These are phyloP conservation scores for Beauveria sp. DNA, from an alignment of 2,329 filamentous ascomycete species.

Conservation along the genomic window DNA sequence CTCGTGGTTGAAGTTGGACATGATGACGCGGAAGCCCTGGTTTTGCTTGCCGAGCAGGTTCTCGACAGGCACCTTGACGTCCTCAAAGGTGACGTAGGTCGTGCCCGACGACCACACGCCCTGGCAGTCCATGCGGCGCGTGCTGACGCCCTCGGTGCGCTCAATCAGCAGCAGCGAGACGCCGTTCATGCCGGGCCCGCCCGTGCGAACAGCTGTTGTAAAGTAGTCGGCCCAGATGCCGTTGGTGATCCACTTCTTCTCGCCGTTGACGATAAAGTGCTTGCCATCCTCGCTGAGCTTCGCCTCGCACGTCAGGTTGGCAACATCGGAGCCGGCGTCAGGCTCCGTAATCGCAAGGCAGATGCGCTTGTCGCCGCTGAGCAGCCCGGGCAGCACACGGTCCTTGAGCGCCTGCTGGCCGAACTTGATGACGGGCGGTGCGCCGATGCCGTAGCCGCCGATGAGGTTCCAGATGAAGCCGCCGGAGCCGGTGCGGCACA, in stretches of 20 bases:
- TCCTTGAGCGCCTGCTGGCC: slow-evolving; percentile 79
- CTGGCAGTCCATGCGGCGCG: slow-evolving; percentile 95
- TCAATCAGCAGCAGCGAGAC: slow-evolving; percentile 88
- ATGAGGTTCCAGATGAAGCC: slow-evolving; percentile 96
- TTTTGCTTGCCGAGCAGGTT: slow-evolving; percentile 97
- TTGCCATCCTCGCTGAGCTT: slow-evolving; percentile 93
- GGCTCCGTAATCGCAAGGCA: slow-evolving; percentile 96
- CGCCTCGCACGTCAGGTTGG: slow-evolving; percentile 90
- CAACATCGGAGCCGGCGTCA: slow-evolving; percentile 90
- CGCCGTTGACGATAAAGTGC: slow-evolving; percentile 98
- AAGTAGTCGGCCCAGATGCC: slow-evolving; percentile 97
- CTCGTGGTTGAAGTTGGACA: slow-evolving; percentile 99
- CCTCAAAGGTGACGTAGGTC: slow-evolving; percentile 96
- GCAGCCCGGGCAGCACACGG: slow-evolving; percentile 78
- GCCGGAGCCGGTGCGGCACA: slow-evolving; percentile 80
- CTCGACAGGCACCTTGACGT: slow-evolving; percentile 99
- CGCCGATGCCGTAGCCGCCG: slow-evolving; percentile 93
- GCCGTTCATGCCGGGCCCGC: slow-evolving; percentile 83
- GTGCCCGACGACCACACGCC: slow-evolving; percentile 94
- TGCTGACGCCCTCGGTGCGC: slow-evolving; percentile 80
- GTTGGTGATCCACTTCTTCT: slow-evolving; percentile 99
- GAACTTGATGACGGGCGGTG: slow-evolving; percentile 81
- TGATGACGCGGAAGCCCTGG: slow-evolving; percentile 96
- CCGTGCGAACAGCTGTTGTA: slow-evolving; percentile 90
- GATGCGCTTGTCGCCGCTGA: slow-evolving; percentile 91